Evolutionary conservation across 2,329 filamentous ascomycete species (phyloP).

Genomic region (Monosporascus sp.): DNA sequence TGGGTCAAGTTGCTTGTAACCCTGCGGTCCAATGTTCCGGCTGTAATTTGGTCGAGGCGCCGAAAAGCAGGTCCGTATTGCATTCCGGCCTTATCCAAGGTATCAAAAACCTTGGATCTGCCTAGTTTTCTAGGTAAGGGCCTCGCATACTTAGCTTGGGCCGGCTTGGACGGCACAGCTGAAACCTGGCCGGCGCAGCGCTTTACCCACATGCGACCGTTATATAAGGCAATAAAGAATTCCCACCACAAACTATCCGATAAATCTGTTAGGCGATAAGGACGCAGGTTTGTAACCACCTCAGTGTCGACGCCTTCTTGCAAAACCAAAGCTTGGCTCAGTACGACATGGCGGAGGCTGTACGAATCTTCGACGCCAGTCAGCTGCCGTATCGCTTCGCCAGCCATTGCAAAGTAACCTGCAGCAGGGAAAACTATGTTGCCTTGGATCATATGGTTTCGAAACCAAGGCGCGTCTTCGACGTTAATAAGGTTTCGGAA

Average conservation of each 20-base stretch:
- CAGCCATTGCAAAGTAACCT: not conserved
- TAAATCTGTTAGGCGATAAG: not conserved
- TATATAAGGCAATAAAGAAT: not conserved
- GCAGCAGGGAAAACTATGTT: not conserved
- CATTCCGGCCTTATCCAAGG: not conserved
- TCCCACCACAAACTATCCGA: conserved; percentile 2
- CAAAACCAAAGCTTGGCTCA: no score
- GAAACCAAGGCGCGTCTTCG: not conserved
- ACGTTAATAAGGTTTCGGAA: no score
- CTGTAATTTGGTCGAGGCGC: not conserved
- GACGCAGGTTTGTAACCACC: not conserved
- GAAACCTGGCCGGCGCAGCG: not conserved
- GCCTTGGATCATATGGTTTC: not conserved
- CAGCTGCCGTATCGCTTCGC: no score
- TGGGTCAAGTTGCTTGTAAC: no score
- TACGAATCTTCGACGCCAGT: no score
- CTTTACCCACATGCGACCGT: conserved; percentile 1
- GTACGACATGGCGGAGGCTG: no score
- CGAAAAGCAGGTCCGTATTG: not conserved
- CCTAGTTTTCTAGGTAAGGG: no score
- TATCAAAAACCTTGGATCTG: no score
- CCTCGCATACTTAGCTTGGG: no score
- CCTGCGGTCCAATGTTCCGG: not conserved
- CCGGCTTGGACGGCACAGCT: not conserved
- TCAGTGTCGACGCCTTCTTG: no score